A percentile compares a stretch with the other conserved stretches of the same genome.
Conservation (phyloP, 805 yeast genomes). For the Ogataea wickerhamii region DNA sequence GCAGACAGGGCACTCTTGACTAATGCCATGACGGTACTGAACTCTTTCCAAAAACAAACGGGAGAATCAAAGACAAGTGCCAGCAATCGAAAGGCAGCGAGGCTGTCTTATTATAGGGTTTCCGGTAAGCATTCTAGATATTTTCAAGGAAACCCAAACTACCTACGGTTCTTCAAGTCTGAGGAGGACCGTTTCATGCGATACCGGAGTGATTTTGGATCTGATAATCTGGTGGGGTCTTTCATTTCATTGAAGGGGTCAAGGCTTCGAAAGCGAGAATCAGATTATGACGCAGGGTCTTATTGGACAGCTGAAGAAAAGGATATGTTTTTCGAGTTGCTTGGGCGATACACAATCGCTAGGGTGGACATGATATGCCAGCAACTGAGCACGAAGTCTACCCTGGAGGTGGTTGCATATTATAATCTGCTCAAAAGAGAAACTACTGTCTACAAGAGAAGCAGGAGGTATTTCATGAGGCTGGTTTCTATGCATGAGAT, state of each 20-base stretch:
- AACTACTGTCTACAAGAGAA: slow-evolving; percentile 26
- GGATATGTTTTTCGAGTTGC: slow-evolving; percentile 45
- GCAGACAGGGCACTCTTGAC: background rate
- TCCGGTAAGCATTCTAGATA: slow-evolving; percentile 11
- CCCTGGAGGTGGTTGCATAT: slow-evolving; percentile 43
- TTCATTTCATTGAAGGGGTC: slow-evolving; percentile 14
- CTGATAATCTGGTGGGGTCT: slow-evolving; percentile 17
- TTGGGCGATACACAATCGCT: slow-evolving; percentile 49
- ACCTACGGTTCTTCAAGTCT: slow-evolving; percentile 11
- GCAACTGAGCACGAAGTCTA: slow-evolving; percentile 40
- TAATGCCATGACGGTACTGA: slow-evolving; percentile 1
- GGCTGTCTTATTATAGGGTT: slow-evolving; percentile 11
- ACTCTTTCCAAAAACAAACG: slow-evolving; percentile 2
- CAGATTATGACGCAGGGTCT: slow-evolving; percentile 30
- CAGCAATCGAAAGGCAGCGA: slow-evolving; percentile 3
- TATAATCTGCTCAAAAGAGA: slow-evolving; percentile 37
- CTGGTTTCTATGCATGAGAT: slow-evolving; percentile 40
- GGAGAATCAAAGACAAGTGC: slow-evolving; percentile 1
- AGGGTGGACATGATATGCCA: slow-evolving; percentile 39
- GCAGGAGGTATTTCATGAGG: slow-evolving; percentile 12
- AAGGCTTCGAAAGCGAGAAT: slow-evolving; percentile 6
- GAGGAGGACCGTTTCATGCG: slow-evolving; percentile 10
- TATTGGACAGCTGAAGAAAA: slow-evolving; percentile 50
- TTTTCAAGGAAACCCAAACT: slow-evolving; percentile 24
- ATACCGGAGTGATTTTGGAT: slow-evolving; percentile 11